phyloP scores from a whole-genome alignment of 2,329 filamentous ascomycete species.

The Myrmaecium sp. region DNA sequence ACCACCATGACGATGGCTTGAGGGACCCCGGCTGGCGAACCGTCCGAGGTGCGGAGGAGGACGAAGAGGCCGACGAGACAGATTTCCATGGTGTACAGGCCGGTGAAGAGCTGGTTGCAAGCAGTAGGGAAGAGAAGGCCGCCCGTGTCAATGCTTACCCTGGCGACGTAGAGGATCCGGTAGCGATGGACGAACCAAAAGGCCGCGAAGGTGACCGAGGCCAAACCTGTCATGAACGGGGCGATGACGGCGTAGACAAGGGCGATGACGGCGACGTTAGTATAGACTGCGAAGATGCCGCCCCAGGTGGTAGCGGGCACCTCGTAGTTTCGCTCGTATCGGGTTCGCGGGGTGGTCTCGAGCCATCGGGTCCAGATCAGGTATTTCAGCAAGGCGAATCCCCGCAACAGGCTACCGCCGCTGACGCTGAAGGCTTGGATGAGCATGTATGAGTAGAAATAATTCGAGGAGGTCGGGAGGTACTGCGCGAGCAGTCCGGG shows the following conservation, averaged over 20 bases:
- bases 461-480: conserved; percentile 76
- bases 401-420: conserved; percentile 72
- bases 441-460: conserved; percentile 98
- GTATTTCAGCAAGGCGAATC: conserved; percentile 63
- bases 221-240: conserved; percentile 82
- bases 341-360: conserved; percentile 66
- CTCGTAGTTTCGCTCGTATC: conserved; percentile 71
- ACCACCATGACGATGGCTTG: conserved; percentile 81
- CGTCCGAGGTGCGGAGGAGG: conserved; percentile 43
- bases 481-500: conserved; percentile 58
- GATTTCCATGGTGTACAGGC: conserved; percentile 86
- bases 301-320: conserved; percentile 75
- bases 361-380: conserved; percentile 65
- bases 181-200: conserved; percentile 96
- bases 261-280: conserved; percentile 73
- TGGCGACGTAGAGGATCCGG: conserved; percentile 86
- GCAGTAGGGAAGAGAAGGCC: conserved; percentile 82
- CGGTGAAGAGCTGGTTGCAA: conserved; percentile 90
- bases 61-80: conserved; percentile 84
- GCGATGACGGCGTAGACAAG: conserved; percentile 83
- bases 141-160: conserved; percentile 79
- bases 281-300: conserved; percentile 87
- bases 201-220: conserved; percentile 76
- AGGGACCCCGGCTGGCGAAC: conserved; percentile 42
- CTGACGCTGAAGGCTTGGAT: conserved; percentile 88